These are phyloP conservation scores for Lagenaria siceraria DNA, from an alignment of 306 rosid species.

Conservation along the genomic window DNA sequence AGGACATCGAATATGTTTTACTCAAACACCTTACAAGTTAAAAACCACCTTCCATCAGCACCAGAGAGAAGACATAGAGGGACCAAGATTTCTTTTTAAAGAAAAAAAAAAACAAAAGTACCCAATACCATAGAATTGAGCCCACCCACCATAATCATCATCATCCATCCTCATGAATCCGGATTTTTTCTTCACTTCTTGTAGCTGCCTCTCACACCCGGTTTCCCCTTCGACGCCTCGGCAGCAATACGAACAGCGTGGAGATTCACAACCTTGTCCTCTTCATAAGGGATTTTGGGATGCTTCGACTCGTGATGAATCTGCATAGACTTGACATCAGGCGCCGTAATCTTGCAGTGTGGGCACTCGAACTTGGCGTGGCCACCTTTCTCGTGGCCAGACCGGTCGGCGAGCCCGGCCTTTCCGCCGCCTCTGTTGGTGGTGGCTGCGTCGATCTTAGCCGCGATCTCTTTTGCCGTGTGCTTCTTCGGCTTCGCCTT, in stretches of 20 bases:
- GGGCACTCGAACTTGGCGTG: constrained; percentile 98
- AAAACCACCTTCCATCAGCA: background rate
- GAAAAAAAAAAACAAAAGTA: too few species aligned
- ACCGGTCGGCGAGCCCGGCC: constrained; percentile 64
- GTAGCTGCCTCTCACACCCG: constrained; percentile 83
- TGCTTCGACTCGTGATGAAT: constrained; percentile 90
- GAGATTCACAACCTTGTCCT: constrained; percentile 39
- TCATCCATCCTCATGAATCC: constrained; percentile 24
- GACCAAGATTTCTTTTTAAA: background rate
- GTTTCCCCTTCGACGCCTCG: constrained; percentile 39
- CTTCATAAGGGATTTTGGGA: constrained; percentile 74
- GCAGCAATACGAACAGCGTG: constrained; percentile 16
- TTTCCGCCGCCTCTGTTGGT: constrained; percentile 97
- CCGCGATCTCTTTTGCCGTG: constrained; percentile 86
- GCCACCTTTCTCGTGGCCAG: constrained; percentile 67
- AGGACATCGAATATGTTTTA: background rate
- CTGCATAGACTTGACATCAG: constrained; percentile 88
- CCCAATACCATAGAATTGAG: constrained; percentile 6
- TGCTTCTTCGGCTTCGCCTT: constrained; percentile 99
- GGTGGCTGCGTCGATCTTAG: constrained; percentile 81
- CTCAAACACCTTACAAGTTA: constrained; percentile 15
- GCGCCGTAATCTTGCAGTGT: constrained; percentile 78
- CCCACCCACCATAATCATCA: background rate
- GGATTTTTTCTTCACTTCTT: constrained; percentile 33
- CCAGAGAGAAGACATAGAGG: background rate